Base-by-base conservation (phyloP, 163 green algal genomes). In the Chlamydomonas reinhardtii region DNA sequence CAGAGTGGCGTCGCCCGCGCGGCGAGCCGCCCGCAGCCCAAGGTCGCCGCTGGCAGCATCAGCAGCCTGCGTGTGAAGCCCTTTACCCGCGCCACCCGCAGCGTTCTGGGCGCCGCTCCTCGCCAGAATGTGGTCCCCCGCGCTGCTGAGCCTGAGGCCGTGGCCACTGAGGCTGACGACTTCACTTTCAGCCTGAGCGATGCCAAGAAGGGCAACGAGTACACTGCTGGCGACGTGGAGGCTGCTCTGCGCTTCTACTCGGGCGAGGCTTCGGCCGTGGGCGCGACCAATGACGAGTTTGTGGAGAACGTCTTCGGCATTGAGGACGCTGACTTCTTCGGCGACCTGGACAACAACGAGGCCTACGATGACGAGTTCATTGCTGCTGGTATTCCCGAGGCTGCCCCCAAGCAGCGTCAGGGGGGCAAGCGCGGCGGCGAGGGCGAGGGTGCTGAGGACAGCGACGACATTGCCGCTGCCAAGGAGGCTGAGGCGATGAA, bases 321-420 rank as follows among this genome's bases (percentile, higher is more conserved):
- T 22, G 89, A 94, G 81, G 89, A 94, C 70, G 91, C 91, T n/a
- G 78, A 80, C 29, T 94, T 91, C 76, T 92, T 92, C 72, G 84
- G 91, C 34, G 91, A 94, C 75, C 88, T 94, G 61, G 91, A 94
- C 79, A 94, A 94, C 90, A 93, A 91, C 43, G 90, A 93, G 74
- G 92, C 74, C 27, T 91, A 90, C 43, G 87, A 92, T 25, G 76
- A 93, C 56, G 92, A 94, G 75, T 94, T 92, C 66, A 64, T 82
- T 0, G 39, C 52, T 27, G 89, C 89, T 35, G 92, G 92, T 88
- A 94, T 94, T 62, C 89, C 90, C 31, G 92, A 94, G 89, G 92
- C 92, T 34, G 92, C 92, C 20, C 92, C 92, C 56, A 94, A 94
- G 92, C 85, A 88, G 76, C 74, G 81, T 22, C 64, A 80, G 35